Percentiles rank a stretch among this genome's conserved stretches.
phyloP scores from a whole-genome alignment of 2,329 filamentous ascomycete genomes.

The Colletotrichum musae region DNA sequence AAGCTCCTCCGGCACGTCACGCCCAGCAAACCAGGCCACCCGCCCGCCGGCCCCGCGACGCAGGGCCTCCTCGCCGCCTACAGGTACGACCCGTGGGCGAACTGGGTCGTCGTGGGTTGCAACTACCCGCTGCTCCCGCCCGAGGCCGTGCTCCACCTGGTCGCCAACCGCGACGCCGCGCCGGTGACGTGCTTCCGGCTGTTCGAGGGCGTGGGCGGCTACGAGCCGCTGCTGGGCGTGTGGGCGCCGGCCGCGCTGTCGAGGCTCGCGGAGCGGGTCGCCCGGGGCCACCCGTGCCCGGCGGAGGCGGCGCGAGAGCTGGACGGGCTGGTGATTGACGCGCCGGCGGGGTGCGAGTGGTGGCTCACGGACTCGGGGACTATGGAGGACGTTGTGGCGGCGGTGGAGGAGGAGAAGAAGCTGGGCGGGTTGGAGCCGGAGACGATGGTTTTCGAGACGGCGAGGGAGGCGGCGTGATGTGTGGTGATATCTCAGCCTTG shows the following conservation, averaged over 20 bases:
- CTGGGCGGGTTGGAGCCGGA: slow-evolving; percentile 16
- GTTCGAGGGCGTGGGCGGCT: slow-evolving; percentile 46
- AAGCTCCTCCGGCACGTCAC: slow-evolving; percentile 23
- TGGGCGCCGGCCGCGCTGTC: slow-evolving; percentile 51
- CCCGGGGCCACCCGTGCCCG: slow-evolving; percentile 37
- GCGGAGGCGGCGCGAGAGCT: slow-evolving; percentile 26
- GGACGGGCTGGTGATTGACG: slow-evolving; percentile 16
- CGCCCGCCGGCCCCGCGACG: slow-evolving; percentile 34
- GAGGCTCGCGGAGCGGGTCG: slow-evolving; percentile 41
- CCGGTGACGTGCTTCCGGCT: slow-evolving; percentile 54
- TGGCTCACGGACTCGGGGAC: slow-evolving; percentile 36
- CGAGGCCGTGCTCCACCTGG: slow-evolving; percentile 47
- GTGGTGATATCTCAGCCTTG: no score
- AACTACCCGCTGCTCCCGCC: slow-evolving; percentile 51
- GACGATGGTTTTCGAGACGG: neutral
- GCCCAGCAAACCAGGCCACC: slow-evolving; percentile 1
- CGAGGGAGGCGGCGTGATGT: neutral
- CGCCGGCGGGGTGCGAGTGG: slow-evolving; percentile 23
- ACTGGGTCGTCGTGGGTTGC: slow-evolving; percentile 52
- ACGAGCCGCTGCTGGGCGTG: slow-evolving; percentile 53
- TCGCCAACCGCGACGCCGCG: slow-evolving; percentile 41
- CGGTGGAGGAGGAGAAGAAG: slow-evolving; percentile 30
- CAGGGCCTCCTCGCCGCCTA: slow-evolving; percentile 50
- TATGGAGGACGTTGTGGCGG: slow-evolving; percentile 31
- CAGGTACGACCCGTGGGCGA: slow-evolving; percentile 42